Evolutionary conservation across 176 grass and related monocot species (phyloP).

Genomic region (Triticum aestivum): DNA sequence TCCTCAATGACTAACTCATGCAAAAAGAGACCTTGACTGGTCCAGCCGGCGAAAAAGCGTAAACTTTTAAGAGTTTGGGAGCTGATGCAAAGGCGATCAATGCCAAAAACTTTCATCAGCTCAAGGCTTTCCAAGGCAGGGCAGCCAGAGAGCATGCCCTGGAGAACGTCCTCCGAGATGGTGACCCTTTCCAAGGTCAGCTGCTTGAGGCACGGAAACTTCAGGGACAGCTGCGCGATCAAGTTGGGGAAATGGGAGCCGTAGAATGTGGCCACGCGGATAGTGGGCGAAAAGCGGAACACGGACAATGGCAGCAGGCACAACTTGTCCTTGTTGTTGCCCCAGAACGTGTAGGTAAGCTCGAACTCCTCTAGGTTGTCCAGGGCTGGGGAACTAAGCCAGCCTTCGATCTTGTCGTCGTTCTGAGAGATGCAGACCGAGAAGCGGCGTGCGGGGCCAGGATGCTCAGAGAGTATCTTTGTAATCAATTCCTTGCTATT

Average conservation of each 20-base stretch:
- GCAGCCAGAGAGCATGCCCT: too few relatives aligned
- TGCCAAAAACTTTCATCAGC: not conserved
- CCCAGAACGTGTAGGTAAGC: not conserved
- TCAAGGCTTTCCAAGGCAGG: not conserved
- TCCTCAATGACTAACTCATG: not conserved
- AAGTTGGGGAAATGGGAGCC: not conserved
- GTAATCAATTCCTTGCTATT: not conserved
- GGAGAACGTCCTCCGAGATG: too few relatives aligned
- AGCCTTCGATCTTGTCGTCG: not conserved
- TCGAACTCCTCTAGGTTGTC: not conserved
- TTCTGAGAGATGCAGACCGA: not conserved
- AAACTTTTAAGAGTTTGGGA: not conserved
- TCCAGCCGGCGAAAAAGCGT: not conserved
- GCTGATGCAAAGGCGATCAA: not conserved
- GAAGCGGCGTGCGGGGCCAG: not conserved
- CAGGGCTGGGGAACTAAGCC: not conserved
- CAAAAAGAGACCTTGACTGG: not conserved
- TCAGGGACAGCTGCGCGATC: not conserved
- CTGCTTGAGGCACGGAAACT: too few relatives aligned
- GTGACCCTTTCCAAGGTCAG: too few relatives aligned
- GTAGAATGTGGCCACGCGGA: not conserved
- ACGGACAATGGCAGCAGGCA: not conserved
- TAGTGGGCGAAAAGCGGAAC: not conserved
- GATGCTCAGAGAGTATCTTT: not conserved
- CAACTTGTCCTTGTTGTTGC: not conserved